Evolutionary conservation across 352 stramenopile genomes (phyloP), one percentile per base, ranked within the genome.

Genomic region (Pseudoperonospora humuli): DNA sequence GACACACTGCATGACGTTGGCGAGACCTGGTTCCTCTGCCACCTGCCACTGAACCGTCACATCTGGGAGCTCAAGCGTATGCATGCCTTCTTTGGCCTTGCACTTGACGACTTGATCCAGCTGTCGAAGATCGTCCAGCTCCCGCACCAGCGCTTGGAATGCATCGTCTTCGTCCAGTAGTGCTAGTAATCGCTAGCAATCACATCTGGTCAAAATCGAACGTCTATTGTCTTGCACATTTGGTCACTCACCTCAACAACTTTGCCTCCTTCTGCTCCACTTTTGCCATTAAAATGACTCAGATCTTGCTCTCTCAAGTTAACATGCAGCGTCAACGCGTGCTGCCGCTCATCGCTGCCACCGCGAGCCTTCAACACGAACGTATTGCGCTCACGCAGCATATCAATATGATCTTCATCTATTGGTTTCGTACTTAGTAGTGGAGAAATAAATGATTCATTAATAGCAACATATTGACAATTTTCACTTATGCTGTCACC

Each of bases 1-100:
- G 0, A 37, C 39, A 7, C 62, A 50, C 32, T 66, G 42, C 32
- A 88, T 48, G 20, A 88, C 63, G 18, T 73, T 86, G 17, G 57
- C 48, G 2, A 87, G 60, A 13, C 68, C 67, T 25, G 58, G 37
- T 36, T 75, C 64, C n/a, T 84, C 73, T 3, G 64, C 24, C 8
- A 75, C 59, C 21, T 75, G 62, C 75, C 75, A 88, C 50, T 88
- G 73, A 37, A 76, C 54, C 37, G 76, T 70, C 35, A 84, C 49
- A 1, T 53, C 45, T 5, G 50, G 20, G 15, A 64, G 49, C 13
- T 63, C 27, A 13, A 74, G 35, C 11, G 41, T 64, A 40, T 68
- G 63, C 17, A 35, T 41, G 9, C 53, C 46, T 13, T 62, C 65
- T 37, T 57, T 64, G 5, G 45, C 43, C 27, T 69, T 76, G 27